These are phyloP conservation scores for Vitis labrusca DNA, from an alignment of 164 flowering plant species.

Conservation along the genomic window DNA sequence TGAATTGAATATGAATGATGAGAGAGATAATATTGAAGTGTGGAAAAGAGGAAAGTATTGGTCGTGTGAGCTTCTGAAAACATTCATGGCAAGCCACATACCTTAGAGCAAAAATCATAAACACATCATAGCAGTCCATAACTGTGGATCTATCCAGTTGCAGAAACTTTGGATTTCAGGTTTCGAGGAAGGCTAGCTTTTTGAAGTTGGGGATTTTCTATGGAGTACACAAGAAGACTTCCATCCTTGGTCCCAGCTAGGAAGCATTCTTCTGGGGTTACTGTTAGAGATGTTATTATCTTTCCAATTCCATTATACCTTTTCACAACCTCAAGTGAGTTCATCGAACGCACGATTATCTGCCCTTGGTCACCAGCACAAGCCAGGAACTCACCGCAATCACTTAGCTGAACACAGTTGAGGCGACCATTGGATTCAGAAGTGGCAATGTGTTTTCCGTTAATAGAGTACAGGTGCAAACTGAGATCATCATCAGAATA, in stretches of 20 bases:
- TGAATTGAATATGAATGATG: too few species aligned
- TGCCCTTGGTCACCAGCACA: conserved; percentile 99
- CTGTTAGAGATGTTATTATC: conserved; percentile 77
- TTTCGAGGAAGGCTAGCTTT: conserved; percentile 47
- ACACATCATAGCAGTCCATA: too few species aligned
- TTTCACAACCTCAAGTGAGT: conserved; percentile 72
- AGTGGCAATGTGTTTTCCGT: conserved; percentile 82
- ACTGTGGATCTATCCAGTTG: conserved; percentile 30
- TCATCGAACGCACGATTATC: conserved; percentile 84
- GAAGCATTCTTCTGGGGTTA: conserved; percentile 95
- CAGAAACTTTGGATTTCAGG: conserved; percentile 47
- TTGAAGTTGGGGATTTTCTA: conserved; percentile 83
- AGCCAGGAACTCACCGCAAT: conserved; percentile 86
- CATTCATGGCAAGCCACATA: too few species aligned
- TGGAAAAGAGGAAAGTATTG: too few species aligned
- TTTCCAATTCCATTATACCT: conserved; percentile 83
- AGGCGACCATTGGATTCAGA: conserved; percentile 93
- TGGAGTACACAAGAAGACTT: conserved; percentile 85
- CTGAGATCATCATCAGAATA: conserved; percentile 91
- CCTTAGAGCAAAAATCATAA: too few species aligned
- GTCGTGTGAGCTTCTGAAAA: too few species aligned
- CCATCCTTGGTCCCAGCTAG: conserved; percentile 97
- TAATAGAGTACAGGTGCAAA: conserved; percentile 79
- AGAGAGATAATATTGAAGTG: too few species aligned
- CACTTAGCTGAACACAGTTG: conserved; percentile 79